Evolutionary conservation across 495 filamentous ascomycete species (phyloP), one percentile per base, ranked within the genome.

Genomic region (Annulohypoxylon moriforme): DNA sequence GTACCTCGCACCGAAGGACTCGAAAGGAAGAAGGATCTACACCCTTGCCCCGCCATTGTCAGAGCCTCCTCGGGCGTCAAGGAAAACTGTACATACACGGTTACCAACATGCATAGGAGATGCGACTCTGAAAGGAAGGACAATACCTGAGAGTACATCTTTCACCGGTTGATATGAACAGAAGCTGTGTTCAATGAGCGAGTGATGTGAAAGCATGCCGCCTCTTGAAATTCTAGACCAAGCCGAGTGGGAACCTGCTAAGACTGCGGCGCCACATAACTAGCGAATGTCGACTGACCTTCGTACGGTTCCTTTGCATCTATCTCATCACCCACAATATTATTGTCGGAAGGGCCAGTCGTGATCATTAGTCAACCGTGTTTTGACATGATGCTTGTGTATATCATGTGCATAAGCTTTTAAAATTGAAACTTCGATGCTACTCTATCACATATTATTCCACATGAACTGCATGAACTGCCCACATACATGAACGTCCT

Each of bases 1-100:
- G 55, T 58, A 25, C 50, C 50, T 58, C 34, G 33, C 33, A 40
- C 36, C 33, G 55, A 38, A 58, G 55, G 55, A 58, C 55, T 58
- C 14, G 11, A 58, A 58, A 58, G 55, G 55, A 58, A 38, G 55
- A 40, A 58, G 55, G 55, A 58, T 58, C 55, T 58, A 58, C 55
- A 58, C 27, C 55, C 55, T 25, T 22, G 55, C 55, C 55, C 55
- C 55, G 55, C 55, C 55, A 38, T 40, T 40, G 31, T 40, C 33
- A 40, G 55, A 58, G 55, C 55, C 55, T 58, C 55, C 55, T 58
- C 55, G 18, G 27, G 34, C 16, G 55, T 40, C 16, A 36, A 34
- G 18, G 31, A 31, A 24, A 20, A 36, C 29, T 18, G 40, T 44
- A 44, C 40, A 44, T 9, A 20, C 40, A 18, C 18, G 7, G 20